Percentiles rank a stretch among this genome's conserved stretches.
Evolutionary conservation across 345 rosid genomes (phyloP).

Genomic region (Lepidium africanum): DNA sequence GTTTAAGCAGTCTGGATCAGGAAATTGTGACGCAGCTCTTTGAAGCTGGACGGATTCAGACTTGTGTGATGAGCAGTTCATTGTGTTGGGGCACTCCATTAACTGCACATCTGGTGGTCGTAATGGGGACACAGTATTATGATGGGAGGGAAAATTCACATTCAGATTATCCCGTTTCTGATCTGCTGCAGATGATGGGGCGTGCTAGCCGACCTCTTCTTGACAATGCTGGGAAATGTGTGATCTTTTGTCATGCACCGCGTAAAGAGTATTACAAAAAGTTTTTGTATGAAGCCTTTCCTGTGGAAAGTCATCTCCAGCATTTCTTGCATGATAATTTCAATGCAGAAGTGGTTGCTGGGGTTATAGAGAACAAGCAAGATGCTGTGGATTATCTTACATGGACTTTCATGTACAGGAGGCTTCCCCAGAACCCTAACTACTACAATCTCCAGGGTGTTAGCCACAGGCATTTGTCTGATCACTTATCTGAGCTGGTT

Average conservation of each 20-base stretch:
- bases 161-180: conserved; percentile 77
- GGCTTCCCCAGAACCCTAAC: conserved; percentile 89
- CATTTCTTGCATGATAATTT: conserved; percentile 86
- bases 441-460: conserved; percentile 96
- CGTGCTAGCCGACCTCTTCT: conserved; percentile 82
- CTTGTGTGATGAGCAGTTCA: conserved; percentile 90
- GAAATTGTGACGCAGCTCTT: conserved; percentile 71
- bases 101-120: conserved; percentile 76
- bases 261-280: conserved; percentile 90
- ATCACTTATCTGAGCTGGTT: conserved; percentile 92
- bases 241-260: conserved; percentile 81
- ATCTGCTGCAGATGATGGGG: conserved; percentile 96
- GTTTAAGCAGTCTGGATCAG: conserved; percentile 71
- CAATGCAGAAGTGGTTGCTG: conserved; percentile 81
- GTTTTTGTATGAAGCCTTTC: conserved; percentile 85
- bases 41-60: conserved; percentile 88
- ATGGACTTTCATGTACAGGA: conserved; percentile 93
- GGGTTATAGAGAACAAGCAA: conserved; percentile 79
- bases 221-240: conserved; percentile 83
- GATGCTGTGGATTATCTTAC: conserved; percentile 95
- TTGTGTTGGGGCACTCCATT: conserved; percentile 85
- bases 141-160: conserved; percentile 87
- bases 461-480: conserved; percentile 91
- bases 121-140: conserved; percentile 93
- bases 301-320: conserved; percentile 87